These are phyloP conservation scores for Tagetes patula DNA, from an alignment of 129 eudicot species.

Conservation along the genomic window DNA sequence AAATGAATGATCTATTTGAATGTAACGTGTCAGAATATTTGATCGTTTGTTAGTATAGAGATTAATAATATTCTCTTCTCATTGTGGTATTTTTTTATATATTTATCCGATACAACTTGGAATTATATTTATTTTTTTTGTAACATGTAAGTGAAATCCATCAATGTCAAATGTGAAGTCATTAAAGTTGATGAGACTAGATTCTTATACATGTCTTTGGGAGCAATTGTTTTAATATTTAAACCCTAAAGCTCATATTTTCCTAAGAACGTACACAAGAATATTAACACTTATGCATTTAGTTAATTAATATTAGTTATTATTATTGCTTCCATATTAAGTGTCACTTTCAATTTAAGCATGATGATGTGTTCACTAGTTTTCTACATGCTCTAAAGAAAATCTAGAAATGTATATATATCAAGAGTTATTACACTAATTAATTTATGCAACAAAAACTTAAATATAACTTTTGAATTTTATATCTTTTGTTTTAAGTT, in stretches of 20 bases:
- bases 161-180: background rate
- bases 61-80: background rate
- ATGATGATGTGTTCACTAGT: background rate
- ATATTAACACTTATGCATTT: no score
- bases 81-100: background rate
- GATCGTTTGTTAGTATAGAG: background rate
- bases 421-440: no score
- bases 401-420: background rate
- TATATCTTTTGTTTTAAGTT: no score
- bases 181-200: background rate
- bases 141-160: background rate
- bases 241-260: background rate
- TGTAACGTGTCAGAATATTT: no score
- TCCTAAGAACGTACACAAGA: background rate
- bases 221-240: background rate
- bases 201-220: background rate
- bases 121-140: background rate
- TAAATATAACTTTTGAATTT: no score
- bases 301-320: background rate
- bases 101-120: background rate
- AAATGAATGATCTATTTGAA: no score
- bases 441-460: no score
- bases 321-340: background rate
- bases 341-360: background rate
- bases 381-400: background rate